phyloP scores from a whole-genome alignment of 2,329 filamentous ascomycete species.

The Gnomoniopsis sp. region DNA sequence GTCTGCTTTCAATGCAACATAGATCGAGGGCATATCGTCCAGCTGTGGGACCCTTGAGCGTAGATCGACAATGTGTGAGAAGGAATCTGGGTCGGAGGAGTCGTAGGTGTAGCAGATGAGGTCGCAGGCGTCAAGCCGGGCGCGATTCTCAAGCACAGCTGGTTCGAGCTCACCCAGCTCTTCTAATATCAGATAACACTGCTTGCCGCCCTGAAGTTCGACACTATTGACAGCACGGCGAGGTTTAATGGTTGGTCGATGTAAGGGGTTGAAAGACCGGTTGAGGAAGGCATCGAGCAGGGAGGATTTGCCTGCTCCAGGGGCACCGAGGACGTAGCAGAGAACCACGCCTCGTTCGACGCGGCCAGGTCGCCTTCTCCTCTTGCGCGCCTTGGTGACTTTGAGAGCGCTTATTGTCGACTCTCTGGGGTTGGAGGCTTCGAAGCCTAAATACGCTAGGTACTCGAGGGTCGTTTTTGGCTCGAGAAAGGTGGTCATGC shows the following conservation, averaged over 20 bases:
- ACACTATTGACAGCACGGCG: constrained; percentile 94
- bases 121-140: constrained; percentile 89
- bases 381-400: constrained; percentile 86
- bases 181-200: constrained; percentile 93
- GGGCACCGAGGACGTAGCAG: constrained; percentile 85
- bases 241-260: constrained; percentile 92
- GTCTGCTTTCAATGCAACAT: constrained; percentile 91
- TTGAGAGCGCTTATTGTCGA: constrained; percentile 82
- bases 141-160: constrained; percentile 86
- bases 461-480: constrained; percentile 95
- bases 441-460: constrained; percentile 92
- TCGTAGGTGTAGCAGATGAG: constrained; percentile 95
- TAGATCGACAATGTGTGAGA: constrained; percentile 82
- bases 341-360: constrained; percentile 94
- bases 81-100: constrained; percentile 93
- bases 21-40: constrained; percentile 86
- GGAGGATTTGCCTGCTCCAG: constrained; percentile 85
- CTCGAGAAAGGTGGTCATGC: constrained; percentile 97
- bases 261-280: constrained; percentile 76
- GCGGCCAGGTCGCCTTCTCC: constrained; percentile 73
- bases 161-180: constrained; percentile 95
- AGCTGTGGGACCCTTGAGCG: constrained; percentile 77
- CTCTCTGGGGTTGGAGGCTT: constrained; percentile 71
- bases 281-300: constrained; percentile 89
- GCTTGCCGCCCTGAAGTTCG: constrained; percentile 90